phyloP scores from a whole-genome alignment of 2,329 filamentous ascomycete genomes.

The Botrytis fragariae region DNA sequence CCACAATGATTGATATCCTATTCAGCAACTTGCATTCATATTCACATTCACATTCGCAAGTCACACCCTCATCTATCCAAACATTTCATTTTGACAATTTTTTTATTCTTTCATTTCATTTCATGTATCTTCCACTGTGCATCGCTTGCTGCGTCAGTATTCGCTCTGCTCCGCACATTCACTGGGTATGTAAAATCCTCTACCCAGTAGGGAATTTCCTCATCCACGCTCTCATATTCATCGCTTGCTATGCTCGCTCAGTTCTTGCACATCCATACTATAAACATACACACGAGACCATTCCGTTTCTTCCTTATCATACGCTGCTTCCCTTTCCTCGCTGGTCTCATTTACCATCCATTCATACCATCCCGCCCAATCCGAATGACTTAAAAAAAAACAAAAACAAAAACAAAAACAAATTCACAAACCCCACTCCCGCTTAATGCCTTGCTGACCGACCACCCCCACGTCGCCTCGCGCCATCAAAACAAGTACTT shows the following conservation, averaged over 20 bases:
- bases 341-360: constrained; percentile 15
- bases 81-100: constrained; percentile 7
- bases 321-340: constrained; percentile 4
- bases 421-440: constrained; percentile 10
- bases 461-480: constrained; percentile 8
- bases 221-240: not conserved
- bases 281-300: constrained; percentile 13
- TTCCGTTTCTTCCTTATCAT: constrained; percentile 14
- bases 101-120: constrained; percentile 13
- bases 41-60: not conserved
- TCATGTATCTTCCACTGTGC: constrained; percentile 13
- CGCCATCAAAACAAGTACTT: constrained; percentile 17
- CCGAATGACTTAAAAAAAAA: not conserved
- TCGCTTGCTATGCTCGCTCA: not conserved
- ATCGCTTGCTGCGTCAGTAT: constrained; percentile 4
- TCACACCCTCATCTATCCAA: not conserved
- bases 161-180: not conserved
- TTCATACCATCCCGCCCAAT: constrained; percentile 6
- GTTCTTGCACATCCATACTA: constrained; percentile 8
- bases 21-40: not conserved
- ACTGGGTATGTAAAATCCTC: not conserved
- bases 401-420: constrained; percentile 1
- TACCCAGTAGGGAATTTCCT: not conserved
- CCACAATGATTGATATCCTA: not conserved
- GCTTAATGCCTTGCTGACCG: constrained; percentile 11